Evolutionary conservation across 805 yeast genomes (phyloP).

Genomic region (Saturnispora sekii): DNA sequence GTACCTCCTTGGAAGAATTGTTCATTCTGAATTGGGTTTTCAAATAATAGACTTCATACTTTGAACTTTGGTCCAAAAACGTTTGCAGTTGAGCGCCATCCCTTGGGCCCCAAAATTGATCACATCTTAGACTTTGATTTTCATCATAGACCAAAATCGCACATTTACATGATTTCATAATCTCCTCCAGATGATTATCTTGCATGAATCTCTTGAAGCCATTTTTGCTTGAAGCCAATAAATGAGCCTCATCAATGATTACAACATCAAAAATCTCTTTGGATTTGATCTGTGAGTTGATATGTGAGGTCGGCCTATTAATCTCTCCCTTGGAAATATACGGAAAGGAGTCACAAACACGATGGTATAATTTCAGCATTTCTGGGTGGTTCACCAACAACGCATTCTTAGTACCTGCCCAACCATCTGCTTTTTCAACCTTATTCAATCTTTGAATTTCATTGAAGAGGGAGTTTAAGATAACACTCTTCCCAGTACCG

Average conservation of each 20-base stretch:
- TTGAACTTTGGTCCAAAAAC: conserved; percentile 8
- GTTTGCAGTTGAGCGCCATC: conserved; percentile 30
- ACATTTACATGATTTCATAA: conserved; percentile 30
- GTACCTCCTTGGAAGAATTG: conserved; percentile 25
- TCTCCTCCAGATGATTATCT: conserved; percentile 34
- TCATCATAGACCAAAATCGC: conserved; percentile 36
- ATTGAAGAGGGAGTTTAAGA: conserved; percentile 34
- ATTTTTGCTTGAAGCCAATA: conserved; percentile 34
- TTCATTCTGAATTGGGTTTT: conserved; percentile 35
- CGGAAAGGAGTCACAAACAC: conserved; percentile 30
- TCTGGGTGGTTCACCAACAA: conserved; percentile 40
- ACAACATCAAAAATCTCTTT: conserved; percentile 28
- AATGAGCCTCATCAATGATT: conserved; percentile 38
- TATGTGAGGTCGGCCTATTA: conserved; percentile 38
- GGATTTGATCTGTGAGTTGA: conserved; percentile 27
- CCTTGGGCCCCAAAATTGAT: conserved; percentile 31
- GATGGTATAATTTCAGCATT: conserved; percentile 35
- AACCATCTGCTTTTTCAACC: conserved; percentile 15
- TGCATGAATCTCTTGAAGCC: conserved; percentile 36
- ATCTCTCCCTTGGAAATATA: conserved; percentile 29
- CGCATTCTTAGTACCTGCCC: conserved; percentile 26
- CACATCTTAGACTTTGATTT: conserved; percentile 37
- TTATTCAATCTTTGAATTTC: conserved; percentile 27
- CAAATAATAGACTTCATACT: conserved; percentile 19
- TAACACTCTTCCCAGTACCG: conserved; percentile 39